Percentiles rank a stretch among this genome's conserved stretches.
Evolutionary conservation across 345 rosid genomes (phyloP).

Genomic region (Boechera retrofracta): DNA sequence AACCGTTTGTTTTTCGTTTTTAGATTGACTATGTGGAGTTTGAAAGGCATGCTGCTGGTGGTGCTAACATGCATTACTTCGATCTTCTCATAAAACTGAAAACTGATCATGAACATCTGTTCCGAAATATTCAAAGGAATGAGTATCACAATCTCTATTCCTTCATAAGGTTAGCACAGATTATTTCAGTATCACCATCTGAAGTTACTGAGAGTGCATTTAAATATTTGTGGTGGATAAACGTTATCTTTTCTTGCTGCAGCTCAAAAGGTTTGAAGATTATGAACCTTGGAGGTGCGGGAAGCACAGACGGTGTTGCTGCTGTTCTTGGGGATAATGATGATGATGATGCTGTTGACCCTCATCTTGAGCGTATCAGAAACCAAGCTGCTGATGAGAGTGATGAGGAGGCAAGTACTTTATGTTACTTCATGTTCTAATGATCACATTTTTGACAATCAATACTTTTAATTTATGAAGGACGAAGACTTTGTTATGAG

Average conservation of each 20-base stretch:
- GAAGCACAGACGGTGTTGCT: constrained; percentile 68
- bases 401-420: constrained; percentile 76
- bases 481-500: constrained; percentile 89
- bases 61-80: constrained; percentile 98
- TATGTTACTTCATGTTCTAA: constrained; percentile 9
- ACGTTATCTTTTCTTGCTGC: constrained; percentile 44
- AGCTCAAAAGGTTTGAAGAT: constrained; percentile 90
- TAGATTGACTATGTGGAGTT: constrained; percentile 97
- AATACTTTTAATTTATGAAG: constrained; percentile 48
- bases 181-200: constrained; percentile 15
- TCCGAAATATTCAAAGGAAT: constrained; percentile 94
- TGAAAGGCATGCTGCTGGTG: constrained; percentile 99
- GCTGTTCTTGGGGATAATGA: constrained; percentile 69
- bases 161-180: constrained; percentile 71
- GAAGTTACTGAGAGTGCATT: constrained; percentile 26
- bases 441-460: constrained; percentile 26
- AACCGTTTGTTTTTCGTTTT: constrained; percentile 12
- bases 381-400: constrained; percentile 93
- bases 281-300: constrained; percentile 80
- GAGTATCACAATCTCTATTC: constrained; percentile 89
- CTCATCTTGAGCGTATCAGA: constrained; percentile 89
- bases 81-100: constrained; percentile 91
- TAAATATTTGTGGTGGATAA: neutral
- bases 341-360: constrained; percentile 91
- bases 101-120: constrained; percentile 96